These are phyloP conservation scores for Phytophthora fragariaefolia DNA, from an alignment of 352 stramenopile species.

Conservation along the genomic window DNA sequence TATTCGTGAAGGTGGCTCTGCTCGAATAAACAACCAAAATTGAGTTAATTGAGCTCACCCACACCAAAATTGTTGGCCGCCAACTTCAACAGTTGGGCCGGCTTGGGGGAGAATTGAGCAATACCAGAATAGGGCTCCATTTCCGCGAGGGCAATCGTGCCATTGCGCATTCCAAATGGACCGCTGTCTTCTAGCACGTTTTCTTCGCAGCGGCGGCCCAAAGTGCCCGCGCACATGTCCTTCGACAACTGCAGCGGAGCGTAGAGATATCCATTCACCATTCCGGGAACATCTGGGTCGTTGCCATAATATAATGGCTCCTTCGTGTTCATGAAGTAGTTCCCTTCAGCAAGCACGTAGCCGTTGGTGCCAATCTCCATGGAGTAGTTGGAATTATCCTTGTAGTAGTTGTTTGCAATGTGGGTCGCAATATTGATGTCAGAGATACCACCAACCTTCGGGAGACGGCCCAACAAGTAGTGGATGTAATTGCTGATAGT, in stretches of 20 bases:
- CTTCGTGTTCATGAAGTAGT: slow-evolving; percentile 46
- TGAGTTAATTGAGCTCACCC: background rate
- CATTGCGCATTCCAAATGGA: slow-evolving; percentile 21
- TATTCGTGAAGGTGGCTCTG: too few relatives aligned
- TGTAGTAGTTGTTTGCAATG: slow-evolving; percentile 54
- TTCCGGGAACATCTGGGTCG: slow-evolving; percentile 8
- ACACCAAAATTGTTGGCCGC: slow-evolving; percentile 30
- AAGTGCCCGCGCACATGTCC: slow-evolving; percentile 13
- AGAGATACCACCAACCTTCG: slow-evolving; percentile 34
- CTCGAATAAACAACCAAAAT: too few relatives aligned
- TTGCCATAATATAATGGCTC: slow-evolving; percentile 8
- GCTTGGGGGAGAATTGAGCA: slow-evolving; percentile 2
- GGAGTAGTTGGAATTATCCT: slow-evolving; percentile 46
- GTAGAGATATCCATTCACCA: background rate
- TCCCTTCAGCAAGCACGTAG: slow-evolving; percentile 43
- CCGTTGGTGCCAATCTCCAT: slow-evolving; percentile 30
- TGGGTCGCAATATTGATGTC: slow-evolving; percentile 29
- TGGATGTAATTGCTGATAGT: slow-evolving; percentile 49
- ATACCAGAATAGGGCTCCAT: slow-evolving; percentile 5
- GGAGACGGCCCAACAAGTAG: slow-evolving; percentile 39
- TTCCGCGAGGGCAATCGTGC: slow-evolving; percentile 5
- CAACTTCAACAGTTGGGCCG: background rate
- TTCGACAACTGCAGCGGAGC: slow-evolving; percentile 1
- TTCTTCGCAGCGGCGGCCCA: slow-evolving; percentile 16
- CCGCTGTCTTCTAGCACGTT: slow-evolving; percentile 22